Evolutionary conservation across 139 green algal species (phyloP), one percentile per base, ranked within the genome.

Genomic region (Volvox reticuliferus): DNA sequence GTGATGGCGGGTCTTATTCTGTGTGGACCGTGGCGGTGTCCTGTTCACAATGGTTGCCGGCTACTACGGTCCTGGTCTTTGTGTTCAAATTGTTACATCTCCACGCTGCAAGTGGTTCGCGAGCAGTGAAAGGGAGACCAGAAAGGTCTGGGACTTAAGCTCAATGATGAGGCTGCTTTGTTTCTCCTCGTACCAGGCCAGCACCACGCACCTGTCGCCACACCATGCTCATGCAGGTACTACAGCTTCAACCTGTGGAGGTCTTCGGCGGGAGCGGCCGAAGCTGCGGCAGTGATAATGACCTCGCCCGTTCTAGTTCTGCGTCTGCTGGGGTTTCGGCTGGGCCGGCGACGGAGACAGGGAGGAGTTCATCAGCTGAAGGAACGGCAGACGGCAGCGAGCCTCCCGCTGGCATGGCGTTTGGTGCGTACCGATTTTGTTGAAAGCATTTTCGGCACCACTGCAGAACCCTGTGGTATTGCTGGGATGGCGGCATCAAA

Each of bases 211-310:
- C 44, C 44, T 14, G 44, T 55, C 44, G 44, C 44, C 44, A 5
- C 9, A 55, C 44, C 9, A 5, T 55, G 44, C 5, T 9, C 9
- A 9, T 55, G 2, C 85, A 89, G 85, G 85, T 82, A 36, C 69
- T 89, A 26, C 85, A 89, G 69, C 69, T 89, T 69, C 5, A 33
- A 30, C 85, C 85, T 1, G 37, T 89, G 17, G 85, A 89, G 35
- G 36, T 81, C 35, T 35, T 30, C 6, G 69, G 69, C 37, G 83
- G 36, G 17, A 28, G 68, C 85, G 20, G 69, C 85, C 26, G n/a
- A 67, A 73, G 5, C 50, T 18, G 73, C 86, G 22, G 33, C 35
- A 68, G 21, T 21, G 35, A 14, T 5, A 20, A 28, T 35, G 28
- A 35, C 63, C 13, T 84, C 16, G 2, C 30, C 76, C 32, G 76